phyloP scores from a whole-genome alignment of 495 filamentous ascomycete genomes.

The Penicillium daleae region DNA sequence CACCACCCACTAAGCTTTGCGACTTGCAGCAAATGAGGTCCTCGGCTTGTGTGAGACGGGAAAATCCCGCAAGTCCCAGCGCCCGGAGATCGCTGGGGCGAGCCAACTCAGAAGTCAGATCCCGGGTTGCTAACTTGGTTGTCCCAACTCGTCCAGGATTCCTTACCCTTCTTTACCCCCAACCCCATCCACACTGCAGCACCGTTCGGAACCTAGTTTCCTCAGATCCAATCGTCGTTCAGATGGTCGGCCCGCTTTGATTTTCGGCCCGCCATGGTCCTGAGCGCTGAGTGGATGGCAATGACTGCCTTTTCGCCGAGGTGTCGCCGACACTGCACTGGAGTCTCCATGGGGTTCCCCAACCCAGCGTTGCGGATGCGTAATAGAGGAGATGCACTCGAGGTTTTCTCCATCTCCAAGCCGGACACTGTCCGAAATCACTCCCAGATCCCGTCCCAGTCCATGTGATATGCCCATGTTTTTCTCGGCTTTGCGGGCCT shows the following conservation, averaged over 20 bases:
- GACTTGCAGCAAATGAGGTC: constrained; percentile 21
- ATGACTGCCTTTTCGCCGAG: constrained; percentile 25
- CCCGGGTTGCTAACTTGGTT: constrained; percentile 1
- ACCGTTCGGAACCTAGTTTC: constrained; percentile 21
- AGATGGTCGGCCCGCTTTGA: constrained; percentile 2
- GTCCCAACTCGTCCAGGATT: not conserved
- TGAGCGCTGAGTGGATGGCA: constrained; percentile 12
- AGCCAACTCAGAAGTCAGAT: constrained; percentile 2
- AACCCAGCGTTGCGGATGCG: constrained; percentile 4
- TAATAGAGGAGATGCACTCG: not conserved
- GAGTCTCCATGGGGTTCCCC: constrained; percentile 32
- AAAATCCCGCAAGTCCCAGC: constrained; percentile 20
- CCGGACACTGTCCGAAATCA: constrained; percentile 20
- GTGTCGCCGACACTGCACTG: constrained; percentile 23
- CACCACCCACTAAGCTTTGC: constrained; percentile 7
- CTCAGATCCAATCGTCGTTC: constrained; percentile 8
- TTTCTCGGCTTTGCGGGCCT: constrained; percentile 12
- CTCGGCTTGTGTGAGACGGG: constrained; percentile 21
- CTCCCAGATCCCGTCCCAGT: not conserved
- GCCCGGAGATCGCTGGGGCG: not conserved
- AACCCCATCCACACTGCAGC: not conserved
- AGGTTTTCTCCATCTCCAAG: not conserved
- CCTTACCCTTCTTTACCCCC: not conserved
- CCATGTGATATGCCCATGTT: not conserved
- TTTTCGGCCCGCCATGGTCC: constrained; percentile 7